Conservation (phyloP, 441 rosid species). For the Brassica hybrid region DNA sequence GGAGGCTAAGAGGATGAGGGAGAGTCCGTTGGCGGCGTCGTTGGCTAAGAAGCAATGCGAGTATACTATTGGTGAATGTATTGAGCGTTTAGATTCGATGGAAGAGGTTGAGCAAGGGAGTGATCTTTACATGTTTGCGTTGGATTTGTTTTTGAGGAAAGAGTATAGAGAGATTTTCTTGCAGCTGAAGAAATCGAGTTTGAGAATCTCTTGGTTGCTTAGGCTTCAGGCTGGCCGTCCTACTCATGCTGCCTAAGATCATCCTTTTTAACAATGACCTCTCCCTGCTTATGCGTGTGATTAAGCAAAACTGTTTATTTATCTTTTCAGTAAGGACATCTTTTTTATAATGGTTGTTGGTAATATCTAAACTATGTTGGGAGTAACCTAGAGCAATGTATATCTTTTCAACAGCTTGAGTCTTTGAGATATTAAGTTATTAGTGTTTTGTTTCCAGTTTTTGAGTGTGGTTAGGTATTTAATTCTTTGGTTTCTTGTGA, state of each 20-base stretch:
- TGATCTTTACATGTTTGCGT: constrained; percentile 53
- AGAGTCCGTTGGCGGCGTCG: constrained; percentile 28
- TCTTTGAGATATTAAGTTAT: constrained; percentile 10
- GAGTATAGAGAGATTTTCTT: constrained; percentile 58
- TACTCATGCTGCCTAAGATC: constrained; percentile 26
- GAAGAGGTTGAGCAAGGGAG: constrained; percentile 54
- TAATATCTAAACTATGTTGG: constrained; percentile 11
- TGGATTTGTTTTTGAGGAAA: constrained; percentile 51
- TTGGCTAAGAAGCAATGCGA: constrained; percentile 21
- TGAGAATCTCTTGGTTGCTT: constrained; percentile 53
- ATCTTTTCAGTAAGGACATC: background rate
- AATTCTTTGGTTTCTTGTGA: constrained; percentile 36
- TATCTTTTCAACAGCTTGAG: background rate
- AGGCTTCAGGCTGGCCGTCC: constrained; percentile 42
- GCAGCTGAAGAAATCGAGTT: constrained; percentile 51
- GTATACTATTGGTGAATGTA: constrained; percentile 54
- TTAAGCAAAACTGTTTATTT: constrained; percentile 10
- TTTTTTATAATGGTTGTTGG: background rate
- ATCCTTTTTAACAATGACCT: background rate
- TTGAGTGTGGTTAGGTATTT: constrained; percentile 45
- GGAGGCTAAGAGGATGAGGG: constrained; percentile 18
- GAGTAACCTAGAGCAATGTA: constrained; percentile 14
- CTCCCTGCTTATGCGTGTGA: background rate
- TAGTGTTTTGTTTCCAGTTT: background rate
- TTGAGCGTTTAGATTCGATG: constrained; percentile 55